Base-by-base conservation (phyloP, 2,329 filamentous ascomycete species). In the Nannizziopsis arthrosporioides region DNA sequence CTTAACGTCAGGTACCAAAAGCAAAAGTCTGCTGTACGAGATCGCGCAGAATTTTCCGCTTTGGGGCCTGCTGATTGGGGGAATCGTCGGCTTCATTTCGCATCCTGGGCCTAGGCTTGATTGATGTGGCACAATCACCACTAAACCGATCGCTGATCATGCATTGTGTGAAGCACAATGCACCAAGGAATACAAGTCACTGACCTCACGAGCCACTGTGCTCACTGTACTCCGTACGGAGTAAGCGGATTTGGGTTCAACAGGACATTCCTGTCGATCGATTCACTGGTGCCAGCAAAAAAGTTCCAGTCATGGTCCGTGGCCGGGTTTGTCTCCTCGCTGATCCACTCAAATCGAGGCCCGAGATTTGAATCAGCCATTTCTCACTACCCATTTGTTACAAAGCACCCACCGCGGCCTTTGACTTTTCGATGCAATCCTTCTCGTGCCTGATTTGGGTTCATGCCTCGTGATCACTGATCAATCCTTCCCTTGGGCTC, bases 1-100 rank as follows among this genome's bases (percentile, higher is more conserved):
- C 12, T 42, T 47, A 47, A 39, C 38, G 45, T 15, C 45, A 47
- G 45, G 45, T 35, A 47, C 45, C 44, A 19, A 39, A 40, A 32
- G 10, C 5, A 5, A 35, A n/a, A 30, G 27, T 18, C 31, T 27
- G n/a, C 34, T 36, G 36, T 46, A 40, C 36, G 38, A 34, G 17
- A 35, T 38, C 38, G 35, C 14, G 14, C 45, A 37, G 38, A 15
- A 15, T 47, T 42, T 35, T 30, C 38, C 44, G 7, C 12, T 11
- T 12, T 18, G 3, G 8, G 6, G 9, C 12, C 18, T 15, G n/a
- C 15, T 41, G 44, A 47, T 45, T 45, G 15, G 43, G 7, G 22
- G 22, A 27, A 27, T 27, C 22, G 22, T 27, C 22, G 4, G 7
- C 4, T 7, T 27, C 22, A 27, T 27, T 27, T 27, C 22, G 22